Evolutionary conservation across 495 filamentous ascomycete species (phyloP).

Genomic region (Aspergillus bertholletiae): DNA sequence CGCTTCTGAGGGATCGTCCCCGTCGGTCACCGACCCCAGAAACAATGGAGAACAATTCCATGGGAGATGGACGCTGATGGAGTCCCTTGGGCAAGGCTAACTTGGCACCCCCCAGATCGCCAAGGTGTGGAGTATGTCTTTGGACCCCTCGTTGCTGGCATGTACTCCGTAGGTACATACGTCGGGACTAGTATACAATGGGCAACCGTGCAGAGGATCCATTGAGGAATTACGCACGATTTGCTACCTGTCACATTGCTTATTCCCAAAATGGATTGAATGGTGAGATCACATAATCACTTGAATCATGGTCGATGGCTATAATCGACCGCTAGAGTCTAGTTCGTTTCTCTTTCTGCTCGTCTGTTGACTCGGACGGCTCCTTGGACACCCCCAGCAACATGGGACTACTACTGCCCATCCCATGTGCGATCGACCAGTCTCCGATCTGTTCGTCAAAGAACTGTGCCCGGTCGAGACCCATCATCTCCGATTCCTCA

Average conservation of each 20-base stretch:
- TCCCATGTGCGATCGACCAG: conserved; percentile 27
- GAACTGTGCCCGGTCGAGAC: conserved; percentile 55
- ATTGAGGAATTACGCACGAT: too few relatives aligned
- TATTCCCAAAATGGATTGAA: too few relatives aligned
- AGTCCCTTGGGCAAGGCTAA: not conserved
- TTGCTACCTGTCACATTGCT: too few relatives aligned
- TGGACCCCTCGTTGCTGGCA: not conserved
- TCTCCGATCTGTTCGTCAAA: conserved; percentile 58
- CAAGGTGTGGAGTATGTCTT: not conserved
- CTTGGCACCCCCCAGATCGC: not conserved
- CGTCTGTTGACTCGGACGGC: conserved; percentile 10
- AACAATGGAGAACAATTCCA: not conserved
- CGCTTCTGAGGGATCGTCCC: too few relatives aligned
- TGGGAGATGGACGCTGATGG: not conserved
- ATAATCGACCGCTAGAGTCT: not conserved
- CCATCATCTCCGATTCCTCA: conserved; percentile 54
- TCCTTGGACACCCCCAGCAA: conserved; percentile 19
- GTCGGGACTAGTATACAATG: not conserved
- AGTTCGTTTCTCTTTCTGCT: conserved; percentile 3
- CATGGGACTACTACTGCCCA: conserved; percentile 15
- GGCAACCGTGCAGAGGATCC: too few relatives aligned
- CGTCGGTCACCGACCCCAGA: not conserved
- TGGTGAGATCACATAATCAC: too few relatives aligned
- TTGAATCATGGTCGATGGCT: too few relatives aligned
- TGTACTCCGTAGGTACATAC: too few relatives aligned